Evolutionary conservation across 495 filamentous ascomycete genomes (phyloP).

Genomic region (Annulohypoxylon moriforme): DNA sequence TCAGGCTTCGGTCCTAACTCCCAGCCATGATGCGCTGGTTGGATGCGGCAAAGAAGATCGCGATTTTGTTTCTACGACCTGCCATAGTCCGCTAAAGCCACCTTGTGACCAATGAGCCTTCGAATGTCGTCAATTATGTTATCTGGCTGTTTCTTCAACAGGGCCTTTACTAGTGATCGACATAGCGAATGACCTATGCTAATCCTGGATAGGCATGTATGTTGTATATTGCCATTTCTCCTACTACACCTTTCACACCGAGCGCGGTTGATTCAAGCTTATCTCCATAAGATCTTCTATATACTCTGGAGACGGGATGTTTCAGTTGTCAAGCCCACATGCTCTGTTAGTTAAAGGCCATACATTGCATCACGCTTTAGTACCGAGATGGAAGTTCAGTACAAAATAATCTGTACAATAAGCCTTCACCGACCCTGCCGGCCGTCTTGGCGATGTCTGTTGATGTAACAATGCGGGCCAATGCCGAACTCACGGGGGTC

Average conservation of each 20-base stretch:
- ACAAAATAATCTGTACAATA: not conserved
- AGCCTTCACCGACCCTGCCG: constrained; percentile 22
- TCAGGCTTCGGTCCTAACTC: constrained; percentile 28
- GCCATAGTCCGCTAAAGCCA: constrained; percentile 18
- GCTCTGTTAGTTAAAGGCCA: not conserved
- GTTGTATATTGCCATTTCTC: constrained; percentile 19
- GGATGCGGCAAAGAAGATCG: constrained; percentile 31
- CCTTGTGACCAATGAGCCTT: constrained; percentile 30
- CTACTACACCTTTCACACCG: constrained; percentile 20
- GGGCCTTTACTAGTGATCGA: constrained; percentile 22
- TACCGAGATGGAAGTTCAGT: constrained; percentile 4
- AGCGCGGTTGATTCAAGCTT: constrained; percentile 18
- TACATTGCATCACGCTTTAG: constrained; percentile 1
- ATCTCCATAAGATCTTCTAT: not conserved
- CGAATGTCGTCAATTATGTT: not conserved
- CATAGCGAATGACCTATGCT: constrained; percentile 26
- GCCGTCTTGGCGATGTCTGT: constrained; percentile 23
- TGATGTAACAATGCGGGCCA: constrained; percentile 26
- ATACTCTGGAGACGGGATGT: constrained; percentile 24
- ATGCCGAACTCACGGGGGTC: constrained; percentile 6
- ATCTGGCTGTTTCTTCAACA: constrained; percentile 17
- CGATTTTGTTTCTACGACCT: constrained; percentile 36
- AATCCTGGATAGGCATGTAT: constrained; percentile 28
- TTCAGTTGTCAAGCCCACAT: constrained; percentile 12
- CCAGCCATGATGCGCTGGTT: constrained; percentile 20